Percentiles rank a stretch among this genome's conserved stretches.
Evolutionary conservation across 1,284 basidiomycete species (phyloP).

Genomic region (Trichosporon ovoides): DNA sequence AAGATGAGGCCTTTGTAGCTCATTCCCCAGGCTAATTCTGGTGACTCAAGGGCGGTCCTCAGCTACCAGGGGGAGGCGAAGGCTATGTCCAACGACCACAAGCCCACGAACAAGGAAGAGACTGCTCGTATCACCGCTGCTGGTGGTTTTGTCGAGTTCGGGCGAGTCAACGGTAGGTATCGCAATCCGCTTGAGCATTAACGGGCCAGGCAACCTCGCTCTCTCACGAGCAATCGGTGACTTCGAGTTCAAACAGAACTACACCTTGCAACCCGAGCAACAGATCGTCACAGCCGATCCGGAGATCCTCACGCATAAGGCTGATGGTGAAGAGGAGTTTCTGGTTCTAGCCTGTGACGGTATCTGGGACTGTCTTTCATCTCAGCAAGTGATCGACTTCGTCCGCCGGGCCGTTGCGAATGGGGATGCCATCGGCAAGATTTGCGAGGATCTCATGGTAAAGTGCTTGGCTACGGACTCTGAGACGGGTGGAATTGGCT

Average conservation of each 20-base stretch:
- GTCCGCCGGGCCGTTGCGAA: constrained; percentile 77
- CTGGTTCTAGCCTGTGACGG: constrained; percentile 94
- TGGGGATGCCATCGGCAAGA: constrained; percentile 70
- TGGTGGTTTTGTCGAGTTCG: constrained; percentile 97
- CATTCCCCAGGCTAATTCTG: constrained; percentile 77
- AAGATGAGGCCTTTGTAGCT: not conserved
- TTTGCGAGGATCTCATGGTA: constrained; percentile 86
- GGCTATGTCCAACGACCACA: constrained; percentile 90
- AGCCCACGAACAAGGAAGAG: constrained; percentile 86
- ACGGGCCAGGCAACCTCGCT: constrained; percentile 77
- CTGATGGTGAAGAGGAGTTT: constrained; percentile 90
- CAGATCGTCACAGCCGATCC: constrained; percentile 97
- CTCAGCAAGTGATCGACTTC: constrained; percentile 89
- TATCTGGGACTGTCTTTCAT: constrained; percentile 96
- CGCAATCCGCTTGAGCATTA: not conserved
- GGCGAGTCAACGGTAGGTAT: constrained; percentile 90
- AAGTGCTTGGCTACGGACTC: constrained; percentile 92
- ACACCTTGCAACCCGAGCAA: constrained; percentile 69
- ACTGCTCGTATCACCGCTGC: constrained; percentile 79
- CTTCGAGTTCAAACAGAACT: constrained; percentile 98
- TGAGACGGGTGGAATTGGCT: constrained; percentile 88
- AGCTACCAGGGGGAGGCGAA: constrained; percentile 78
- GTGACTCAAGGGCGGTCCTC: constrained; percentile 92
- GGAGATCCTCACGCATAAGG: constrained; percentile 75
- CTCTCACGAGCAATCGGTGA: constrained; percentile 93